phyloP scores from a whole-genome alignment of 2,329 filamentous ascomycete species.

The Graphilbum fragrans region DNA sequence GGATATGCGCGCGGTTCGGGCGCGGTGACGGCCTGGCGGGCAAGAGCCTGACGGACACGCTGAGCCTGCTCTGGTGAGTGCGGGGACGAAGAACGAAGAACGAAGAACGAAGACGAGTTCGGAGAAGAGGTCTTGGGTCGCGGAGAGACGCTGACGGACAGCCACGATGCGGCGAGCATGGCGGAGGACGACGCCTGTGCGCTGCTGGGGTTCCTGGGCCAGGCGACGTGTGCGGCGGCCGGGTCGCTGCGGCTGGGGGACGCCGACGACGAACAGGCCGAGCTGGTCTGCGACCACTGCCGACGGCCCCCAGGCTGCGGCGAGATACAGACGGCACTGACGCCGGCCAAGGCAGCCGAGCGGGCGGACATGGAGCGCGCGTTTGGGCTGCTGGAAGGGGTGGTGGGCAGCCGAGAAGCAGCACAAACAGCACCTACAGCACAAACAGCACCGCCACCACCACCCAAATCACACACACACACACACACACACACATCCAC shows the following conservation, averaged over 20 bases:
- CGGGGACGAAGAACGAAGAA: no score
- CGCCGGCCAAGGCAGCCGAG: not conserved
- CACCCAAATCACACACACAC: not conserved
- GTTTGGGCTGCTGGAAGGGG: not conserved
- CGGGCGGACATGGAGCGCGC: not conserved
- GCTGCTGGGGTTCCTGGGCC: slow-evolving; percentile 1
- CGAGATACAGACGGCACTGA: not conserved
- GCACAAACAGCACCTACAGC: not conserved
- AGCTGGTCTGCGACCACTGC: slow-evolving; percentile 5
- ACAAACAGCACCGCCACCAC: no score
- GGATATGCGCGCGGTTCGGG: no score
- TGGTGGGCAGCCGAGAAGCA: no score
- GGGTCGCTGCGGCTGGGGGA: slow-evolving; percentile 3
- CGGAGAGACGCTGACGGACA: not conserved
- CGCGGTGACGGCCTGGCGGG: no score
- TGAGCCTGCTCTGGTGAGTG: no score
- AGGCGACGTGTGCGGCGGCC: slow-evolving; percentile 4
- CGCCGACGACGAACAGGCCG: slow-evolving; percentile 2
- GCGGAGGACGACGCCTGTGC: no score
- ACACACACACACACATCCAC: not conserved
- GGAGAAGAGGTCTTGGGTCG: no score
- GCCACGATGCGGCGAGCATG: not conserved
- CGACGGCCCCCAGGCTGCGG: not conserved
- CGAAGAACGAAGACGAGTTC: no score
- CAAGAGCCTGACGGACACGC: no score